Evolutionary conservation across 2,329 filamentous ascomycete genomes (phyloP).

Genomic region (Tolypocladium tropicale): DNA sequence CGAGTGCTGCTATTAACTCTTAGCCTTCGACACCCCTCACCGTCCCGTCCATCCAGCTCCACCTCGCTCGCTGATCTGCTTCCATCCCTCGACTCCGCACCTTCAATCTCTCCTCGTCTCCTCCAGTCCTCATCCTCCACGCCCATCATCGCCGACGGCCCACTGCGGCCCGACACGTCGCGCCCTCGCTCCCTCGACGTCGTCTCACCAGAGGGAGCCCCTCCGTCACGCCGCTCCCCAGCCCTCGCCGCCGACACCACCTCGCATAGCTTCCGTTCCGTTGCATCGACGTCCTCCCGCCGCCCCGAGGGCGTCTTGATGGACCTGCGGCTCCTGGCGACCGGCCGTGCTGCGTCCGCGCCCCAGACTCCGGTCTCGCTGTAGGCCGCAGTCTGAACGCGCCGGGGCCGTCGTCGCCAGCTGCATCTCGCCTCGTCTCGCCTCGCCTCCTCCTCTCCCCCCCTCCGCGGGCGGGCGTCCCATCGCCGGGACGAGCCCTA

Average conservation of each 20-base stretch:
- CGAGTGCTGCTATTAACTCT: neutral
- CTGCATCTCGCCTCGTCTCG: too few relatives aligned
- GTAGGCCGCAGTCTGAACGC: conserved; percentile 16
- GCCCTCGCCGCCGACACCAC: neutral
- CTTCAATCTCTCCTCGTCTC: neutral
- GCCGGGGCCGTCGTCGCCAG: conserved; percentile 10
- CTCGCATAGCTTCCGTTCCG: too few relatives aligned
- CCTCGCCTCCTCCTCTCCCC: too few relatives aligned
- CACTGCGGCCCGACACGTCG: neutral
- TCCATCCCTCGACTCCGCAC: conserved; percentile 1
- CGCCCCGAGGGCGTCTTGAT: conserved; percentile 21
- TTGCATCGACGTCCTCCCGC: too few relatives aligned
- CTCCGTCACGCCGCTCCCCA: neutral
- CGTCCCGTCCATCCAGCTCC: neutral
- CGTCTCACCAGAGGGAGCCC: neutral
- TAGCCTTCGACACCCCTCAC: neutral
- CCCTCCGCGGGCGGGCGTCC: too few relatives aligned
- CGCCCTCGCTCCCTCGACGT: neutral
- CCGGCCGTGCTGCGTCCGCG: conserved; percentile 21
- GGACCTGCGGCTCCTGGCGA: conserved; percentile 25
- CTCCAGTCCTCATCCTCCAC: neutral
- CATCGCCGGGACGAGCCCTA: conserved; percentile 2
- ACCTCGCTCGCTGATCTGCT: neutral
- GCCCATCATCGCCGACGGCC: neutral
- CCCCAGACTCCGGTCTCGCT: conserved; percentile 16